phyloP scores from a whole-genome alignment of 805 yeast genomes.

The Phaffomyces opuntiae region DNA sequence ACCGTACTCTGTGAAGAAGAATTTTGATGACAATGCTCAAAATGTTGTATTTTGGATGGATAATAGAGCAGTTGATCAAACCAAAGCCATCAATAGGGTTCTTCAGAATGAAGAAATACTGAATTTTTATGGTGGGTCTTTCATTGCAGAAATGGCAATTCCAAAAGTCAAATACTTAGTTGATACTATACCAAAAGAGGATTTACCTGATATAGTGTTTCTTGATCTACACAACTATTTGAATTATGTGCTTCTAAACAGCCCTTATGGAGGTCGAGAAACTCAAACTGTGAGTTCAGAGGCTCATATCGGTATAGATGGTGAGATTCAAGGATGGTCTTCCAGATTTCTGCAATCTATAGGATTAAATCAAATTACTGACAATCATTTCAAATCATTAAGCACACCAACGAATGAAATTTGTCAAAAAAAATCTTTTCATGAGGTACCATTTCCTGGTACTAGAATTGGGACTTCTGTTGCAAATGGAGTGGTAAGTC shows the following conservation, averaged over 20 bases:
- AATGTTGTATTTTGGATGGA: slow-evolving; percentile 60
- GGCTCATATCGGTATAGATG: slow-evolving; percentile 15
- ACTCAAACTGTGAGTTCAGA: not conserved
- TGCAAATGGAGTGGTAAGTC: slow-evolving; percentile 22
- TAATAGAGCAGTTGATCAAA: slow-evolving; percentile 33
- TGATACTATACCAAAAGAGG: slow-evolving; percentile 17
- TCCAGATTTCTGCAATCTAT: slow-evolving; percentile 17
- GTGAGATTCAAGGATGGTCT: slow-evolving; percentile 52
- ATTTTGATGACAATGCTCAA: slow-evolving; percentile 18
- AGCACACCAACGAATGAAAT: slow-evolving; percentile 21
- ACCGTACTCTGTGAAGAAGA: slow-evolving; percentile 30
- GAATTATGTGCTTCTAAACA: slow-evolving; percentile 11
- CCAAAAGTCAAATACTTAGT: slow-evolving; percentile 41
- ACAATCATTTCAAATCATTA: slow-evolving; percentile 20
- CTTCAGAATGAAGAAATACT: slow-evolving; percentile 15
- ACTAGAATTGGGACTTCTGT: slow-evolving; percentile 18
- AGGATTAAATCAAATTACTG: slow-evolving; percentile 15
- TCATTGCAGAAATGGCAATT: slow-evolving; percentile 52
- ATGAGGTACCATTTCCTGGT: slow-evolving; percentile 26
- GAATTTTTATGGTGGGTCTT: slow-evolving; percentile 33
- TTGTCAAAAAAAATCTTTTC: not conserved
- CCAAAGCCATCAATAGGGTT: slow-evolving; percentile 16
- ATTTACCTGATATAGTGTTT: slow-evolving; percentile 26
- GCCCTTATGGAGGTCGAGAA: slow-evolving; percentile 14
- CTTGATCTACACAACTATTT: slow-evolving; percentile 47